Base-by-base conservation (phyloP, 192 early-diverging fungal genomes). In the Phycomyces blakesleeanus region DNA sequence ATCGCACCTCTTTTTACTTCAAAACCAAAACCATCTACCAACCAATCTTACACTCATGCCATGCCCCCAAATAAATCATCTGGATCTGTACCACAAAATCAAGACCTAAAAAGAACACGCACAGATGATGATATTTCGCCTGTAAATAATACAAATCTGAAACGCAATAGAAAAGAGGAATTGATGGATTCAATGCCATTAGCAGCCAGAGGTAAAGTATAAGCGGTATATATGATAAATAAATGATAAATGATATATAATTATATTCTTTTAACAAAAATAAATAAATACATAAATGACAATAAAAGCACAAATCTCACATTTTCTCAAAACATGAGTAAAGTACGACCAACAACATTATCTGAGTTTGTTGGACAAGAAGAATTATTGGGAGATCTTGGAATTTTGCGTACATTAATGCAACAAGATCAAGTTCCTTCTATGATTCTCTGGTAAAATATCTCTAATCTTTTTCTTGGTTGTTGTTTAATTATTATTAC, bases 361-460 rank as follows among this genome's bases (percentile, higher is more conserved):
- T 86, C 85, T 8, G 77, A 87, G 9, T 88, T 92, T 69, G 78
- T 90, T 11, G 91, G 90, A 21, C 93, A 95, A 61, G 57, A 77
- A 2, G 81, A 84, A 18, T 63, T 93, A 2, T 74, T 93, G 5
- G 91, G 92, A 0, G 68, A 83, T 3, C 62, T 72, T 11, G 84
- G 85, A 9, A 71, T 92, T 0, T 69, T 96, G 38, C 79, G 85
- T 4, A 57, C 59, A 9, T 66, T 96, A 3, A 89, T 94, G 0
- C 76, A 84, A 24, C 69, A 79, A 34, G 84, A 92, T 38, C 76
- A 68, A 50, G 78, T 93, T 1, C 85, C 88, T 14, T 90, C 88
- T 1, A 83, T 94, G 73, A 81, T 96, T 7, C 77, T 96, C n/a
- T 96, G 88, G 88, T 71, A 59, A 52, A 57, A 24, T 0, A 14